Conservation (phyloP, 2,329 filamentous ascomycete genomes). For the Trichoderma polysporum region DNA sequence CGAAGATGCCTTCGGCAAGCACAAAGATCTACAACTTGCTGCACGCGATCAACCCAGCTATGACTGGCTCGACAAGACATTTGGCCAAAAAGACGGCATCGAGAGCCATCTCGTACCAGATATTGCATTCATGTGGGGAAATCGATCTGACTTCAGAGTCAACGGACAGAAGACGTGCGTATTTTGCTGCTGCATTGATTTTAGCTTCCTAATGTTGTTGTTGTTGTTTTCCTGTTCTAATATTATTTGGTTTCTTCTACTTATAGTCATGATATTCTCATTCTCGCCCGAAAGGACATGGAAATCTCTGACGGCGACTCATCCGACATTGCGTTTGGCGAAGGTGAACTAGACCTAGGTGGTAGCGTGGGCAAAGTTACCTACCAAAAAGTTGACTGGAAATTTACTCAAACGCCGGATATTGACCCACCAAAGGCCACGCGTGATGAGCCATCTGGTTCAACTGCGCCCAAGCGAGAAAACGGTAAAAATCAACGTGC, state of each 20-base stretch:
- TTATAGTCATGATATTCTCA: constrained; percentile 10
- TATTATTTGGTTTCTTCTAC: not conserved
- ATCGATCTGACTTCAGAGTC: constrained; percentile 13
- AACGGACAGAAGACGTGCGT: constrained; percentile 9
- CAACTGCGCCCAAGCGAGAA: constrained; percentile 7
- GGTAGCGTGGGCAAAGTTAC: constrained; percentile 9
- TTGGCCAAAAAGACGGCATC: constrained; percentile 2
- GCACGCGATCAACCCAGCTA: constrained; percentile 13
- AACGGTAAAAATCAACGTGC: constrained; percentile 14
- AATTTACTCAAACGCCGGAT: constrained; percentile 14
- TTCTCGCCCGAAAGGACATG: constrained; percentile 5
- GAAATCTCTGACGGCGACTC: constrained; percentile 17
- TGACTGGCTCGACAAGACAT: constrained; percentile 9
- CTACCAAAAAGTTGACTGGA: constrained; percentile 16
- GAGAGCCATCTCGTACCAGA: constrained; percentile 9
- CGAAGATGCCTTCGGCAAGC: constrained; percentile 14
- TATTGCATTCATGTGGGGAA: constrained; percentile 18
- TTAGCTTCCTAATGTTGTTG: not conserved
- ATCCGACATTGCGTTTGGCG: constrained; percentile 1
- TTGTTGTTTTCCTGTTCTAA: not conserved
- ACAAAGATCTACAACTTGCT: constrained; percentile 12
- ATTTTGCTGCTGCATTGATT: not conserved
- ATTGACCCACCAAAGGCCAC: constrained; percentile 8
- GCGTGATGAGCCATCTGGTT: not conserved
- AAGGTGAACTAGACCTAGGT: constrained; percentile 8